Percentiles rank a stretch among this genome's conserved stretches.
Evolutionary conservation across 768 basidiomycete species (phyloP).

Genomic region (Amanita inopinata): DNA sequence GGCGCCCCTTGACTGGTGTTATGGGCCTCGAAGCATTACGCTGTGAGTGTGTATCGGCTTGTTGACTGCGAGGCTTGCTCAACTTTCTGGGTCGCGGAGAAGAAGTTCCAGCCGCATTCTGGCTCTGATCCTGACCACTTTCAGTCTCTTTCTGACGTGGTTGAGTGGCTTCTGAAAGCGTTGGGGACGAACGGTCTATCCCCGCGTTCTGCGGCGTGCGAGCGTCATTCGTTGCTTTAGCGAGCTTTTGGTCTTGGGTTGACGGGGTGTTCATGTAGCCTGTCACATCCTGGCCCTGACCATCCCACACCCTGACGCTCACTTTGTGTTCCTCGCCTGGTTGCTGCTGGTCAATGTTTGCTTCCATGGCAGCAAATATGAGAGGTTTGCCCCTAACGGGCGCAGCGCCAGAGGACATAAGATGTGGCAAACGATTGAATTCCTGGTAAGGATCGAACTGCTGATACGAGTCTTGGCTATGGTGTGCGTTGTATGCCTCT

Average conservation of each 20-base stretch:
- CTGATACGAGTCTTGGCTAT: slow-evolving; percentile 4
- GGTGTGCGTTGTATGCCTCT: slow-evolving; percentile 3
- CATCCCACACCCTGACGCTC: slow-evolving; percentile 8
- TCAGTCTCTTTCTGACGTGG: slow-evolving; percentile 9
- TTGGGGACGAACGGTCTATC: slow-evolving; percentile 14
- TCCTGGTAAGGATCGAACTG: slow-evolving; percentile 16
- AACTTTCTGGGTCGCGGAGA: slow-evolving; percentile 18
- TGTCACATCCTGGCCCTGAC: slow-evolving; percentile 1
- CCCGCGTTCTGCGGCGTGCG: not conserved
- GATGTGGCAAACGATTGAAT: slow-evolving; percentile 14
- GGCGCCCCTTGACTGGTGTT: slow-evolving; percentile 11
- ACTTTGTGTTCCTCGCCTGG: slow-evolving; percentile 5
- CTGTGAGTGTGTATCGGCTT: slow-evolving; percentile 10
- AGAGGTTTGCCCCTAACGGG: slow-evolving; percentile 40
- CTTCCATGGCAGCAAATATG: slow-evolving; percentile 52
- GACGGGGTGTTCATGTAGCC: slow-evolving; percentile 2
- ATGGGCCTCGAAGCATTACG: slow-evolving; percentile 14
- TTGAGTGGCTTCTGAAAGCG: slow-evolving; percentile 9
- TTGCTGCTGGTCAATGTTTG: slow-evolving; percentile 10
- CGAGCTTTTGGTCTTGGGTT: not conserved
- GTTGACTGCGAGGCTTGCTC: slow-evolving; percentile 19
- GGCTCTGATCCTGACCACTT: not conserved
- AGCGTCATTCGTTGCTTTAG: not conserved
- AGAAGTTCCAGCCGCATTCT: slow-evolving; percentile 1
- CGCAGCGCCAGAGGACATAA: slow-evolving; percentile 12